Percentiles rank a stretch among this genome's conserved stretches.
Evolutionary conservation across 148 eudicot genomes (phyloP).

Genomic region (Vaccinium darrowii): DNA sequence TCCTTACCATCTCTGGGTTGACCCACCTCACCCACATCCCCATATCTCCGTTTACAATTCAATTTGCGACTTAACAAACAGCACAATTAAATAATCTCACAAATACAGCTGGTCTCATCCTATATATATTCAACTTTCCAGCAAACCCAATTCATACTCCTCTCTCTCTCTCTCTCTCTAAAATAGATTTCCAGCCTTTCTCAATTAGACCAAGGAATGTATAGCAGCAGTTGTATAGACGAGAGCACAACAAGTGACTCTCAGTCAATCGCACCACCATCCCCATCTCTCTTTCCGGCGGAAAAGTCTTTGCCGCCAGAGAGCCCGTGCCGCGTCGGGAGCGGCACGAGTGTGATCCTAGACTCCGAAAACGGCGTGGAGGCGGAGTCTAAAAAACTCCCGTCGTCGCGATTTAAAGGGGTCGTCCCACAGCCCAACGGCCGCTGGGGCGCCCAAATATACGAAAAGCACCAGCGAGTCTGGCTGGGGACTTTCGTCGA

Average conservation of each 20-base stretch:
- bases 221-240: slow-evolving; percentile 36
- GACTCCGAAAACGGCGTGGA: slow-evolving; percentile 54
- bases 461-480: slow-evolving; percentile 90
- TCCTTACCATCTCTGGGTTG: slow-evolving; percentile 44
- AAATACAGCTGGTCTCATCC: background rate
- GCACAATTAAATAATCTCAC: background rate
- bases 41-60: slow-evolving; percentile 1
- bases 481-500: slow-evolving; percentile 95
- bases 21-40: slow-evolving; percentile 44
- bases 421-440: slow-evolving; percentile 97
- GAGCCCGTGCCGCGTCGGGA: slow-evolving; percentile 54
- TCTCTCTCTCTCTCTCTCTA: slow-evolving; percentile 5
- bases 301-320: slow-evolving; percentile 17
- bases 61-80: background rate
- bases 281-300: slow-evolving; percentile 15
- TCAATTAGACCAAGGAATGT: slow-evolving; percentile 37
- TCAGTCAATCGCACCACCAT: slow-evolving; percentile 23
- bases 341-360: slow-evolving; percentile 51
- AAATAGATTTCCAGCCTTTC: background rate
- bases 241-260: slow-evolving; percentile 66
- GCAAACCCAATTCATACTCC: slow-evolving; percentile 15
- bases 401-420: slow-evolving; percentile 81
- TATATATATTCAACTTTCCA: slow-evolving; percentile 16
- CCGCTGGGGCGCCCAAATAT: slow-evolving; percentile 94
- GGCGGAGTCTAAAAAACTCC: slow-evolving; percentile 75